Conservation (phyloP, 2,329 filamentous ascomycete genomes). For the Penicillium digitatum region DNA sequence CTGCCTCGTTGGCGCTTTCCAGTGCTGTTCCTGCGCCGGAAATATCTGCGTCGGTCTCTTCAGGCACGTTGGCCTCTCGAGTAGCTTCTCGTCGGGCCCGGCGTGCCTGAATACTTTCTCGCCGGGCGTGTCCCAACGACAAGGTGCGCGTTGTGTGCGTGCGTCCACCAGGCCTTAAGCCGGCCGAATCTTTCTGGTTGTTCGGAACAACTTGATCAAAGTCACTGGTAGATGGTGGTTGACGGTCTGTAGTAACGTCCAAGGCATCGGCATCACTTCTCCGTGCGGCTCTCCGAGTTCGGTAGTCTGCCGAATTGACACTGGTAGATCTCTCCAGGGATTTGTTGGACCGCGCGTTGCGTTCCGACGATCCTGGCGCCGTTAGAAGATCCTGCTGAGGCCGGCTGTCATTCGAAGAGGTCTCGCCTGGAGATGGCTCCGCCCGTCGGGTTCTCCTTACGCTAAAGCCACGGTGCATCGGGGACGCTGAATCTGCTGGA, state of each 20-base stretch:
- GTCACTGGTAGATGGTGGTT: conserved; percentile 70
- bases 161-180: conserved; percentile 49
- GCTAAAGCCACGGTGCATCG: conserved; percentile 82
- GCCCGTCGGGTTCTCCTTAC: conserved; percentile 61
- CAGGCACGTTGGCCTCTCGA: conserved; percentile 73
- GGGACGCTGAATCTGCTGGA: conserved; percentile 61
- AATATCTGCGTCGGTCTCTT: conserved; percentile 83
- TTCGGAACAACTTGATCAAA: conserved; percentile 67
- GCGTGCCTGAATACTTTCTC: conserved; percentile 87
- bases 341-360: conserved; percentile 58
- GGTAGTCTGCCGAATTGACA: conserved; percentile 81
- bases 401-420: conserved; percentile 58
- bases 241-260: conserved; percentile 52
- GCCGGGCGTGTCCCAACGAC: conserved; percentile 80
- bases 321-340: conserved; percentile 82
- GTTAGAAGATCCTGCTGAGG: conserved; percentile 73
- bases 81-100: conserved; percentile 69
- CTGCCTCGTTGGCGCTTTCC: conserved; percentile 54
- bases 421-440: conserved; percentile 51
- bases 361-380: conserved; percentile 63
- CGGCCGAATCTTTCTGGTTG: conserved; percentile 44
- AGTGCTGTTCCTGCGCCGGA: conserved; percentile 52
- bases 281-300: conserved; percentile 57
- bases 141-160: conserved; percentile 71
- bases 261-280: conserved; percentile 53